phyloP scores from a whole-genome alignment of 1,284 basidiomycete genomes.

The Cryptococcus sp. region DNA sequence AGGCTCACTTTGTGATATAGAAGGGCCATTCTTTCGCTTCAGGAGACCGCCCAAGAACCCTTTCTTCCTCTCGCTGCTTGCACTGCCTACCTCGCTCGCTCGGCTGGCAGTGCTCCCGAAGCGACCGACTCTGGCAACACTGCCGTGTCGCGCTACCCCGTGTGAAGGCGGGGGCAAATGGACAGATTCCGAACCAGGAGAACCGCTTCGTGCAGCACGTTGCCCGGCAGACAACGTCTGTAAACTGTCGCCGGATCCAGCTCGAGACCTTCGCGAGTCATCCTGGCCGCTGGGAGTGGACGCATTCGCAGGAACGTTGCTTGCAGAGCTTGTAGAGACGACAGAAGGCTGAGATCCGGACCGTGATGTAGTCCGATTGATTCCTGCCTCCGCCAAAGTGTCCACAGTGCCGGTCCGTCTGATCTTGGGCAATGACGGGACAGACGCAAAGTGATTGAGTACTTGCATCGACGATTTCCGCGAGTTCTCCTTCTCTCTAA shows the following conservation, averaged over 20 bases:
- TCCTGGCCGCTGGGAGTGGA: conserved; percentile 2
- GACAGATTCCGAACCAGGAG: conserved; percentile 11
- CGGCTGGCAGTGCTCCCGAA: conserved; percentile 32
- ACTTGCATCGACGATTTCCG: conserved; percentile 19
- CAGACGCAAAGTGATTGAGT: conserved; percentile 35
- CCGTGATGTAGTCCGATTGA: conserved; percentile 11
- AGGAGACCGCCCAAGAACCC: conserved; percentile 42
- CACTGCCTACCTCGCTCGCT: conserved; percentile 15
- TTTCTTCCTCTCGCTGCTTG: conserved; percentile 40
- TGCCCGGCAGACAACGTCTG: conserved; percentile 27
- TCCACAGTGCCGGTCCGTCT: conserved; percentile 22
- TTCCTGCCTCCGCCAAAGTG: conserved; percentile 3
- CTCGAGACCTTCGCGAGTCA: conserved; percentile 16
- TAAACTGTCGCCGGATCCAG: conserved; percentile 31
- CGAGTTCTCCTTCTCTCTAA: conserved; percentile 13
- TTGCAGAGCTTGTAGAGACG: neutral
- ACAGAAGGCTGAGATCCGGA: conserved; percentile 14
- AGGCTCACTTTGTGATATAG: conserved; percentile 21
- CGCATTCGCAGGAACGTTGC: neutral
- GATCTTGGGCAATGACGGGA: conserved; percentile 34
- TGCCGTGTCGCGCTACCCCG: conserved; percentile 3
- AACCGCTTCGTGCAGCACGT: conserved; percentile 5
- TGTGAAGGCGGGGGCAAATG: neutral
- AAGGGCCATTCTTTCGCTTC: conserved; percentile 36
- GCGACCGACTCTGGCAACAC: conserved; percentile 13